Evolutionary conservation across 2,329 filamentous ascomycete species (phyloP), one percentile per base, ranked within the genome.

Genomic region (Cyphellophora attinorum): DNA sequence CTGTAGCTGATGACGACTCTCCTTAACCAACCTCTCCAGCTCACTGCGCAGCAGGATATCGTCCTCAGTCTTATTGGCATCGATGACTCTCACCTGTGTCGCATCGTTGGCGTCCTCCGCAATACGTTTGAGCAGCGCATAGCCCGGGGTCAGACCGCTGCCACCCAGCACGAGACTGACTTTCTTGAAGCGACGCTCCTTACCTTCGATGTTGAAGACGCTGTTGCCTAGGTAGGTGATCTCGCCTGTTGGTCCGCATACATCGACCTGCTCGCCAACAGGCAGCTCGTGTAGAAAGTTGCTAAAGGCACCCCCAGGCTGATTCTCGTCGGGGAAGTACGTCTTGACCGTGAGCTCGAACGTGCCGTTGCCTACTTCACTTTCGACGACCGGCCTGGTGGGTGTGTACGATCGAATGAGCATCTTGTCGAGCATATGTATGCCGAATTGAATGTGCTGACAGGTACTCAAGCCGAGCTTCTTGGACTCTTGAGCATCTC

Each of bases 81-180:
- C 81, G 0, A 85, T 60, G 1, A 85, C 64, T 0, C 72, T 75
- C 27, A 84, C 63, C 34, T 65, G 66, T 1, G 80, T 84, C 39
- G 60, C 62, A 46, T 84, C 79, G 1, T 64, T 55, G 0, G 75
- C 67, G 49, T 82, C 72, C 29, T 60, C 55, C 12, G 81, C 59
- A 37, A 81, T 78, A 2, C 72, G 73, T 31, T 66, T 70, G 2
- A 71, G 63, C 2, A 82, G 67, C 52, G 81, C 76, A 51, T 73
- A 82, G 44, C 79, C 68, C 0, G 81, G 80, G 1, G 79, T 84
- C 44, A 85, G 81, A 12, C 81, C 81, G 0, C 76, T 77, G 10
- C 81, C 80, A 29, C 81, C 80, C 1, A 79, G 79, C 27, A 85
- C 70, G 25, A 83, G 63, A 3, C 73, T 70, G n/a, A 85, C 55